Base-by-base conservation (phyloP, 192 early-diverging fungal species). In the Entophlyctis luteolus region DNA sequence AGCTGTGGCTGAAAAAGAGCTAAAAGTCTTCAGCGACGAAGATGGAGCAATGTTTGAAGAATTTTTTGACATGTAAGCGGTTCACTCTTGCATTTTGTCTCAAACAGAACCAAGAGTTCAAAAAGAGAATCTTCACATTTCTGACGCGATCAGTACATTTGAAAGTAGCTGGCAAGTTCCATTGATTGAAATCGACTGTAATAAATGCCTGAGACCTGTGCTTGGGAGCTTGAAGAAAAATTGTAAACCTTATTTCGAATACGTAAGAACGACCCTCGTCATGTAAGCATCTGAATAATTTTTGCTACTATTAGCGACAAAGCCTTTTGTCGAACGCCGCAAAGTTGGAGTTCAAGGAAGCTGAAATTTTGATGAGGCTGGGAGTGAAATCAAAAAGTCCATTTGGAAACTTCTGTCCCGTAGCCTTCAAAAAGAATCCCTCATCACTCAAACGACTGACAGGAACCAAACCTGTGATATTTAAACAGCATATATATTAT, bases 381-480 rank as follows among this genome's bases (percentile, higher is more conserved):
- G 82, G 82, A 1, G 63, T 78, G 55, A 81, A 79, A 58, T 42
- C 38, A 18, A 78, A 72, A 59, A 79, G 77, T 65, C 32, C 32
- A 16, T 77, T 84, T 56, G 59, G 73, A 25, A 67, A 75, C 23
- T 67, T 77, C 33, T 84, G 82, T 55, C 82, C 82, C 6, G 79
- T 84, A 23, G 49, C 73, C 6, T 27, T 77, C 23, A 54, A 70
- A 32, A 63, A 59, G 42, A 75, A 38, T 53, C 33, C 62, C 28
- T 68, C 62, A 8, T 50, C 46, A 18, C 35, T 48, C 22, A 50
- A 48, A 28, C 27, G 65, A 28, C 48, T 50, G 28, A 59, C 68
- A 45, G 82, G 82, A 39, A 60, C 48, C 2, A 42, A 77, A 36
- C 82, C 82, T 8, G 73, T 77, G 16, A 31, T 78, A 1, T 76